Conservation (phyloP, 2,329 filamentous ascomycete genomes). For the Thermothelomyces thermophilus region DNA sequence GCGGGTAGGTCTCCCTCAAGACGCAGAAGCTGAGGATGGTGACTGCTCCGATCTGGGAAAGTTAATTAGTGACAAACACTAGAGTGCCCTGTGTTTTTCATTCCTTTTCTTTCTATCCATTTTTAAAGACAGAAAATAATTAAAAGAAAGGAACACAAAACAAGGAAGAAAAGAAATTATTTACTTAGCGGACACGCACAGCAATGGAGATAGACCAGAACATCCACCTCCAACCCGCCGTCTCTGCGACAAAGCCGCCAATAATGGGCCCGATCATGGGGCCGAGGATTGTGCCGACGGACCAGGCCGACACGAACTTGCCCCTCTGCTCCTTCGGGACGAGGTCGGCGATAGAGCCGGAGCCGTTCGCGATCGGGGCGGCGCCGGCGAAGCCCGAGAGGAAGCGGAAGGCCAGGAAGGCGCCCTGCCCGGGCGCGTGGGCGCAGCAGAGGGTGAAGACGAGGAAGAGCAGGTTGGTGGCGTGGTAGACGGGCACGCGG, state of each 20-base stretch:
- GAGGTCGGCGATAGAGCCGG: slow-evolving; percentile 47
- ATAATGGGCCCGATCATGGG: slow-evolving; percentile 41
- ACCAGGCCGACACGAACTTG: slow-evolving; percentile 43
- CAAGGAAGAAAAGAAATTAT: no score
- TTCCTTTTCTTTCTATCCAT: neutral
- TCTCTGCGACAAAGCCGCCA: slow-evolving; percentile 42
- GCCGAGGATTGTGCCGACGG: slow-evolving; percentile 32
- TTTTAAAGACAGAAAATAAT: no score
- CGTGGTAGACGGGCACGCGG: slow-evolving; percentile 47
- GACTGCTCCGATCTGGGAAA: slow-evolving; percentile 21
- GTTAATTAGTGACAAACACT: no score
- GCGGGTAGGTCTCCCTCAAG: slow-evolving; percentile 39
- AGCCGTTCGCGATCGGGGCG: slow-evolving; percentile 42
- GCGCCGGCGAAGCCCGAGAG: slow-evolving; percentile 52
- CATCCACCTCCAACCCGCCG: slow-evolving; percentile 45
- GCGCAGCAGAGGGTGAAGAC: slow-evolving; percentile 58
- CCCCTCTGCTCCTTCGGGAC: slow-evolving; percentile 41
- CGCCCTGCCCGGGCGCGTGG: slow-evolving; percentile 44
- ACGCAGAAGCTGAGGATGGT: slow-evolving; percentile 33
- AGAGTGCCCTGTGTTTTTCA: neutral
- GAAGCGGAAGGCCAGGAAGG: slow-evolving; percentile 53
- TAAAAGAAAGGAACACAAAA: no score
- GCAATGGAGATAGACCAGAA: slow-evolving; percentile 45
- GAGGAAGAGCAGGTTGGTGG: slow-evolving; percentile 53
- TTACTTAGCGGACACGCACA: no score